These are phyloP conservation scores for Podospora didyma DNA, from an alignment of 495 filamentous ascomycete species.

Conservation along the genomic window DNA sequence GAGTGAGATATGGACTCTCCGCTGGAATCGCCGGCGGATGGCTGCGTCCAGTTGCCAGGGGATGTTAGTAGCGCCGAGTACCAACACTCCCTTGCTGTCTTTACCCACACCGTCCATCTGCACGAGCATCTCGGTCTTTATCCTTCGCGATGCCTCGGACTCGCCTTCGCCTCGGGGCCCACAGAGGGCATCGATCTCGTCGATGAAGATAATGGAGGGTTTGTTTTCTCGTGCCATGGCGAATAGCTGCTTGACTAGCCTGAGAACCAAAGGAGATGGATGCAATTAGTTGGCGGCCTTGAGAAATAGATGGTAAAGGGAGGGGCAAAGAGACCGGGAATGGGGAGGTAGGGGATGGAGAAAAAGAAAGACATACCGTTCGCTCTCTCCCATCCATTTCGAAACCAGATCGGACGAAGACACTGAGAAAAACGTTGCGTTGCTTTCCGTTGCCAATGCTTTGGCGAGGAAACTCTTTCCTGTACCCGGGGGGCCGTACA, in stretches of 20 bases:
- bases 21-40: conserved; percentile 93
- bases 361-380: conserved; percentile 60
- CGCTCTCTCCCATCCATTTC: conserved; percentile 99
- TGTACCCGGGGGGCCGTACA: conserved; percentile 94
- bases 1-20: conserved; percentile 89
- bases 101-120: conserved; percentile 99
- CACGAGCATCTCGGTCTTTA: conserved; percentile 97
- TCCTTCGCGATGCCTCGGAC: conserved; percentile 91
- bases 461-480: conserved; percentile 97
- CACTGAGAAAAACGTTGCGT: conserved; percentile 99
- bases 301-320: background rate
- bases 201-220: conserved; percentile 98
- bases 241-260: conserved; percentile 95
- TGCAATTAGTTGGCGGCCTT: no score
- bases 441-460: conserved; percentile 95
- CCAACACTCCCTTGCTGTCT: conserved; percentile 87
- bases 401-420: conserved; percentile 94
- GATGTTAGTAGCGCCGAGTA: conserved; percentile 96
- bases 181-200: conserved; percentile 96
- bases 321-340: background rate
- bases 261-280: conserved; percentile 27
- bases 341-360: no score
- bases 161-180: conserved; percentile 96
- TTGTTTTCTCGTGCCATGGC: conserved; percentile 98
- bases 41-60: conserved; percentile 99